Conservation (phyloP, 129 eudicot genomes). For the Kitagawia praeruptora region DNA sequence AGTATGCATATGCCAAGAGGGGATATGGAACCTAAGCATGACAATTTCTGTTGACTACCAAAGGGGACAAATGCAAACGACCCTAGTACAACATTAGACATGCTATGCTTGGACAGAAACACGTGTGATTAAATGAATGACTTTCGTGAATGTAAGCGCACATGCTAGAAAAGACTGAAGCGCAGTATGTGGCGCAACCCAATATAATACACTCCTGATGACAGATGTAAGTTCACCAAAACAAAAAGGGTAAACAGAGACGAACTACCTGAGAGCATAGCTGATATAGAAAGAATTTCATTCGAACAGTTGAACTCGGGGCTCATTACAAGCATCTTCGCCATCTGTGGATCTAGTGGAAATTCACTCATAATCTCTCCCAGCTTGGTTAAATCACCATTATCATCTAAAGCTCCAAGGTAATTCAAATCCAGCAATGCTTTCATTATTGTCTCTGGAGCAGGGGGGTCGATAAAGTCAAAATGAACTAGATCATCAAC, state of each 20-base stretch:
- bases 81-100: slow-evolving; percentile 18
- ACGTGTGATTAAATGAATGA: slow-evolving; percentile 8
- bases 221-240: no score
- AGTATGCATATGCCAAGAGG: slow-evolving; percentile 44
- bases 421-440: slow-evolving; percentile 40
- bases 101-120: slow-evolving; percentile 13
- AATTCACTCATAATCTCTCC: slow-evolving; percentile 72
- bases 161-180: slow-evolving; percentile 2
- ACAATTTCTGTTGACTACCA: slow-evolving; percentile 83
- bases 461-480: slow-evolving; percentile 61
- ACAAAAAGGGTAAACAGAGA: background rate
- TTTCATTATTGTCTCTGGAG: slow-evolving; percentile 49
- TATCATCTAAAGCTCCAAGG: slow-evolving; percentile 57
- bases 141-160: no score
- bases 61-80: slow-evolving; percentile 3
- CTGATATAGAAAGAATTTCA: slow-evolving; percentile 14
- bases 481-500: slow-evolving; percentile 58
- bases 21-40: slow-evolving; percentile 51
- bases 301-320: slow-evolving; percentile 14
- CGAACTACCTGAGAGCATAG: slow-evolving; percentile 11
- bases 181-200: background rate
- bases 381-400: slow-evolving; percentile 46
- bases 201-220: background rate
- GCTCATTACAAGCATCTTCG: slow-evolving; percentile 39
- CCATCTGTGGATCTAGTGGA: slow-evolving; percentile 55